These are phyloP conservation scores for Orychophragmus violaceus DNA, from an alignment of 345 rosid species.

Conservation along the genomic window DNA sequence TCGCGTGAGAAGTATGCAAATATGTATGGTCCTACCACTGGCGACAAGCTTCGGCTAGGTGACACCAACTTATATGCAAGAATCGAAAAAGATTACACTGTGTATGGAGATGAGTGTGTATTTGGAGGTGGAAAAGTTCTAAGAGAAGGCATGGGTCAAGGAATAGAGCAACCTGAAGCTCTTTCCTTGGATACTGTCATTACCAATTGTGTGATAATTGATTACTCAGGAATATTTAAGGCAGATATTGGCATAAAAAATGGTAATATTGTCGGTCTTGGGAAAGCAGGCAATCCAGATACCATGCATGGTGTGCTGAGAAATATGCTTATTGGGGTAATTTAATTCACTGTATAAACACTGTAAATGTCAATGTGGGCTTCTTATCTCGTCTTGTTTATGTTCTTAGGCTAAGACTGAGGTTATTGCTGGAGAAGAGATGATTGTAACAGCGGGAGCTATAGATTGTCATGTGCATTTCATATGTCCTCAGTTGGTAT, in stretches of 20 bases:
- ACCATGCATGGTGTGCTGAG: slow-evolving; percentile 56
- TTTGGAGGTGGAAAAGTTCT: slow-evolving; percentile 99
- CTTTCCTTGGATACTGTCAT: slow-evolving; percentile 68
- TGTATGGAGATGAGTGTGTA: slow-evolving; percentile 91
- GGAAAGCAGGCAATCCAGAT: slow-evolving; percentile 93
- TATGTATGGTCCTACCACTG: slow-evolving; percentile 91
- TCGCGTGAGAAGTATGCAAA: slow-evolving; percentile 70
- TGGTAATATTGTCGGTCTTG: slow-evolving; percentile 55
- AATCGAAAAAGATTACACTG: slow-evolving; percentile 72
- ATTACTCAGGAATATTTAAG: slow-evolving; percentile 79
- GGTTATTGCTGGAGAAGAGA: slow-evolving; percentile 93
- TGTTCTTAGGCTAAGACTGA: slow-evolving; percentile 63
- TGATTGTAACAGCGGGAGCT: slow-evolving; percentile 89
- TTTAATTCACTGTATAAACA: not conserved
- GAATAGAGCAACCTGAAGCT: slow-evolving; percentile 41
- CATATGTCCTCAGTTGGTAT: slow-evolving; percentile 87
- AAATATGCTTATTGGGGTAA: slow-evolving; percentile 81
- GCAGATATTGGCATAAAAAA: slow-evolving; percentile 86
- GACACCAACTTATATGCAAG: slow-evolving; percentile 87
- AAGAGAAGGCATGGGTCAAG: slow-evolving; percentile 98
- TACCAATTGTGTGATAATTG: slow-evolving; percentile 81
- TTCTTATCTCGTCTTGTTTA: slow-evolving; percentile 14
- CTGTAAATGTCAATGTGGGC: not conserved
- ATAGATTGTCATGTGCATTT: slow-evolving; percentile 98
- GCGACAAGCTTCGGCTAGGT: slow-evolving; percentile 83